Evolutionary conservation across 139 green algal species (phyloP), one percentile per base, ranked within the genome.

Genomic region (Chlorella sp.): DNA sequence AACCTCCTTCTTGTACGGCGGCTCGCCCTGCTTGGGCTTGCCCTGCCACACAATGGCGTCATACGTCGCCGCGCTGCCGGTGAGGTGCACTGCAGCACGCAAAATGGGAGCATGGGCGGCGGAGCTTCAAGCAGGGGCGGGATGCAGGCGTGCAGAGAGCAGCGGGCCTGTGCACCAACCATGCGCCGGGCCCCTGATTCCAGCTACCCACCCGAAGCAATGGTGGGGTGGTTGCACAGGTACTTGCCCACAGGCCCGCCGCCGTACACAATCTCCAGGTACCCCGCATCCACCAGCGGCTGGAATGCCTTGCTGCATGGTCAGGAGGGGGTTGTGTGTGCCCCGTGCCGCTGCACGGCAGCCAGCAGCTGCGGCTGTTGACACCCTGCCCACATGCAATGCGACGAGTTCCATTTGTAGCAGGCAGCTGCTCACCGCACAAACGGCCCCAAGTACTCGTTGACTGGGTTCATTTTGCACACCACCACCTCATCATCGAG

Each of bases 391-490:
- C n/a, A n/a, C n/a, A n/a, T n/a, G n/a, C n/a, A n/a, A n/a, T n/a
- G n/a, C n/a, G n/a, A n/a, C n/a, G n/a, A n/a, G n/a, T n/a, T n/a
- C n/a, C n/a, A n/a, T n/a, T n/a, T n/a, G n/a, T n/a, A n/a, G n/a
- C n/a, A n/a, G n/a, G n/a, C n/a, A n/a, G n/a, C n/a, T n/a, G n/a
- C n/a, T n/a, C n/a, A n/a, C n/a, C n/a, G n/a, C n/a, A n/a, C n/a
- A n/a, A n/a, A n/a, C n/a, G 87, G 90, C 17, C 94, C 94, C 25
- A 93, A 62, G 82, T 92, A 94, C 62, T 95, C 93, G 62, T 95
- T 96, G 44, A 93, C 67, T 38, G 94, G 94, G 86, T 97, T 96
- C 87, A 96, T 93, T 88, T 97, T 97, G 60, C 94, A 87, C 56
- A 97, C 47, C 32, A 96, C 93, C 26, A 95, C 92, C 41, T 90